Conservation (phyloP, 1,284 basidiomycete genomes). For the Cutaneotrichosporon sp. region DNA sequence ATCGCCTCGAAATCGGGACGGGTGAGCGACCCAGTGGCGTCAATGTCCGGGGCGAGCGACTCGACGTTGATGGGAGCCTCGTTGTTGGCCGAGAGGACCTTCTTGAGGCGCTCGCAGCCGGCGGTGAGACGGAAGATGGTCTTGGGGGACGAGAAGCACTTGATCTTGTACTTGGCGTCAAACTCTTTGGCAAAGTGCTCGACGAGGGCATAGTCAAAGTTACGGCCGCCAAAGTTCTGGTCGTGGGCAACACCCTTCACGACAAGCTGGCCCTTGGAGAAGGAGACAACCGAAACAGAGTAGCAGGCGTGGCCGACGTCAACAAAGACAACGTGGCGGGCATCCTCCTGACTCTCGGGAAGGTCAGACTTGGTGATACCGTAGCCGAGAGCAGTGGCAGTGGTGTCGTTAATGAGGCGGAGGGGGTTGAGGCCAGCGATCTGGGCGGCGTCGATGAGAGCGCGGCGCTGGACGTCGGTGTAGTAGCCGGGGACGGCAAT, state of each 20-base stretch:
- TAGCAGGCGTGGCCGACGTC: conserved; percentile 89
- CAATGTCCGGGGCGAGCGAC: conserved; percentile 87
- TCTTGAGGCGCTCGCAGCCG: conserved; percentile 73
- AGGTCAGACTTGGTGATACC: conserved; percentile 95
- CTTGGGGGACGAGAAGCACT: conserved; percentile 84
- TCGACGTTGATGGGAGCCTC: conserved; percentile 87
- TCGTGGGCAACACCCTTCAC: conserved; percentile 86
- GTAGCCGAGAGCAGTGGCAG: conserved; percentile 87
- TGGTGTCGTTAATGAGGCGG: conserved; percentile 91
- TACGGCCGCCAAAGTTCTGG: conserved; percentile 84
- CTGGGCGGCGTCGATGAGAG: conserved; percentile 78
- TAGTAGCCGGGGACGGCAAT: conserved; percentile 94
- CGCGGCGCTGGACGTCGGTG: conserved; percentile 84
- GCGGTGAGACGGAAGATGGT: conserved; percentile 82
- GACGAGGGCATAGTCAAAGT: conserved; percentile 86
- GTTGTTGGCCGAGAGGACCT: conserved; percentile 74
- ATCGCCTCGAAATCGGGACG: conserved; percentile 65
- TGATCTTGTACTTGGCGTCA: conserved; percentile 91
- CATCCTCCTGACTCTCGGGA: conserved; percentile 70
- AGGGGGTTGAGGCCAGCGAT: conserved; percentile 85
- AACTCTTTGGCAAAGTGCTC: conserved; percentile 85
- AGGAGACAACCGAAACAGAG: conserved; percentile 79
- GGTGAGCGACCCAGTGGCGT: conserved; percentile 62
- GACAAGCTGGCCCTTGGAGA: conserved; percentile 83
- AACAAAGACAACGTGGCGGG: conserved; percentile 83